Evolutionary conservation across 1,284 basidiomycete genomes (phyloP), one percentile per base, ranked within the genome.

Genomic region (Malassezia slooffiae): DNA sequence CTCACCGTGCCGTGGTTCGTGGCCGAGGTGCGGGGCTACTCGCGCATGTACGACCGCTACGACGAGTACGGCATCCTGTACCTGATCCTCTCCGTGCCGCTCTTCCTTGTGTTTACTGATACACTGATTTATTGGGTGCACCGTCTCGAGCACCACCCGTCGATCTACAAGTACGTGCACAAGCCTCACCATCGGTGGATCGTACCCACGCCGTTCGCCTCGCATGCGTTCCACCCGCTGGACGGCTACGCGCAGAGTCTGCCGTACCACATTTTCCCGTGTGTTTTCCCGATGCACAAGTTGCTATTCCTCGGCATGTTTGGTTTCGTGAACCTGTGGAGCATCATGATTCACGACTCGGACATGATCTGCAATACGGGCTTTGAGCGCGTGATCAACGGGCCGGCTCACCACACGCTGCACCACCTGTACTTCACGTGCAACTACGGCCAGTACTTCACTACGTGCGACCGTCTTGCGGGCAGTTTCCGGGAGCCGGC

Each of bases 101-200:
- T 72, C 43, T 96, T 88, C 76, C 74, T 96, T 43, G 57, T 87
- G 13, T 90, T 91, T 71, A 96, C 90, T 26, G 90, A 96, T 71
- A 83, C 83, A 52, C 74, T 77, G 55, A 86, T 96, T 58, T 96
- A 95, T 71, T 91, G 88, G 85, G 76, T 90, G 19, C 91, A 97
- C 70, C 80, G 91, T n/a, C 74, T 79, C 72, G 76, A 93, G 47
- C 91, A 97, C 70, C 76, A 85, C 54, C 91, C 90, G 0, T 50
- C 76, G 19, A 67, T 93, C 47, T 97, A 97, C 77, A 96, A 91
- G 72, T 75, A 77, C 58, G 62, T 95, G 38, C 90, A 93, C 72
- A 95, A 93, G 60, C 87, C 90, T 0, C 91, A 97, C 72, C 91
- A 97, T 77, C 93, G 87, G 72, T 97, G 93, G 93, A 76, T 96